A percentile compares a stretch with the other conserved stretches of the same genome.
phyloP scores from a whole-genome alignment of 129 eudicot genomes.

The Saussurea involucrata region DNA sequence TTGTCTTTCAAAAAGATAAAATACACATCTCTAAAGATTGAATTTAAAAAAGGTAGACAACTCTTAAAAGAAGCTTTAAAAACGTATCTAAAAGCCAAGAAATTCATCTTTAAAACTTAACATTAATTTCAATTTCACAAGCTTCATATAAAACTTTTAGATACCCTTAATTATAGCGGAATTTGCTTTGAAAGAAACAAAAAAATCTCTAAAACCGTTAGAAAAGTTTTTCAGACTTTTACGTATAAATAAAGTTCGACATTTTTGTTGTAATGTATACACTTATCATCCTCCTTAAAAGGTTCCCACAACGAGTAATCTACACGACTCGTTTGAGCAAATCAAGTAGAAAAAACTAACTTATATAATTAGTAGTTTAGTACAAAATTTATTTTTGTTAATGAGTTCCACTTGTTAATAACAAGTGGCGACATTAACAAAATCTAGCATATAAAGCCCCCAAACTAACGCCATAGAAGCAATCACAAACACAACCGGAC shows the following conservation, averaged over 20 bases:
- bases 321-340: background rate
- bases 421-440: constrained; percentile 19
- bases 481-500: constrained; percentile 59
- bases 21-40: background rate
- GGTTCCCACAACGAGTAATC: background rate
- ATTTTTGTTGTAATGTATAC: background rate
- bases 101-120: background rate
- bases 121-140: background rate
- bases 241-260: background rate
- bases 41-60: background rate
- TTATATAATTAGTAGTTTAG: background rate
- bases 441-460: constrained; percentile 73
- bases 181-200: background rate
- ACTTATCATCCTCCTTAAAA: too few species aligned
- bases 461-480: constrained; percentile 62
- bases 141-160: background rate
- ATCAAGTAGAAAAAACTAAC: background rate
- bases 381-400: background rate
- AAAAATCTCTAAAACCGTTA: background rate
- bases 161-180: background rate
- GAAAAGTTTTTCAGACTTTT: background rate
- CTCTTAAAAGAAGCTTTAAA: background rate
- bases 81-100: background rate
- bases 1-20: too few species aligned
- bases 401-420: background rate